phyloP scores from a whole-genome alignment of 1,284 basidiomycete genomes.

The Anthracocystis setariae region DNA sequence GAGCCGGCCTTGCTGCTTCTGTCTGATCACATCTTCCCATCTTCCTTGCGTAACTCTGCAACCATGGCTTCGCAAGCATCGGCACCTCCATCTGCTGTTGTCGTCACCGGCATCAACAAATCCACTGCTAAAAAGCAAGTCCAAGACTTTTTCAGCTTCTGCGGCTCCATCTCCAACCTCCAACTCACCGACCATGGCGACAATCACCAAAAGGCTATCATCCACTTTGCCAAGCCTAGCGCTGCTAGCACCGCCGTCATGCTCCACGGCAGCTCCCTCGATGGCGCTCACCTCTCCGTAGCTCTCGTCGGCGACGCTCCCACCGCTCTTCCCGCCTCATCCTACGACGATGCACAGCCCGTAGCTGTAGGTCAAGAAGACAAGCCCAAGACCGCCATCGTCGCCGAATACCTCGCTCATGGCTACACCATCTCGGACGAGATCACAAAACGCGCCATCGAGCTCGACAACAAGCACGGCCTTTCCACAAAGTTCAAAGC shows the following conservation, averaged over 20 bases:
- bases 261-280: slow-evolving; percentile 58
- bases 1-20: slow-evolving; percentile 32
- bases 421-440: slow-evolving; percentile 61
- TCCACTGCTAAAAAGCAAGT: slow-evolving; percentile 52
- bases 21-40: not conserved
- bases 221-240: slow-evolving; percentile 41
- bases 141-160: slow-evolving; percentile 63
- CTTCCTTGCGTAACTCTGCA: not conserved
- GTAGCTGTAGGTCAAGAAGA: slow-evolving; percentile 58
- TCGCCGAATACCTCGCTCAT: slow-evolving; percentile 60
- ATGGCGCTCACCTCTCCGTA: slow-evolving; percentile 52
- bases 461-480: slow-evolving; percentile 60
- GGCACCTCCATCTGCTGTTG: slow-evolving; percentile 30
- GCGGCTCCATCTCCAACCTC: slow-evolving; percentile 51
- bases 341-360: slow-evolving; percentile 28
- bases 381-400: slow-evolving; percentile 59
- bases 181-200: slow-evolving; percentile 37
- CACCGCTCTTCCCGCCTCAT: slow-evolving; percentile 3
- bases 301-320: slow-evolving; percentile 21
- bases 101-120: slow-evolving; percentile 49
- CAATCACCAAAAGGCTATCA: slow-evolving; percentile 35
- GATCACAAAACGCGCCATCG: slow-evolving; percentile 60
- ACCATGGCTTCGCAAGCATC: slow-evolving; percentile 25
- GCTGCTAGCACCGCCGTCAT: slow-evolving; percentile 57
- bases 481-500: slow-evolving; percentile 51